phyloP scores from a whole-genome alignment of 2,329 filamentous ascomycete species.

The Fusarium graminum region DNA sequence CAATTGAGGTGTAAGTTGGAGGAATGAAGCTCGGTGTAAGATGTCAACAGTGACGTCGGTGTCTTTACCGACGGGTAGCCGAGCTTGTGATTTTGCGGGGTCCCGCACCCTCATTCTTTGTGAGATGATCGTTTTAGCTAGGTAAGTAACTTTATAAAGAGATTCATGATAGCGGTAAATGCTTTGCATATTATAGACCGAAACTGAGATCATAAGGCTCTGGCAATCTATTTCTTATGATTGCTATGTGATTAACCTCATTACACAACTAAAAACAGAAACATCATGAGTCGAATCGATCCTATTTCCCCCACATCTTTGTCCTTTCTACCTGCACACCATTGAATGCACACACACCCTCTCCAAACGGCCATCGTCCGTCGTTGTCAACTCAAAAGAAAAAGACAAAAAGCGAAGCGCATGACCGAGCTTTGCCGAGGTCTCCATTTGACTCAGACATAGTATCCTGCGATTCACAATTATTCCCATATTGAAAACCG shows the following conservation, averaged over 20 bases:
- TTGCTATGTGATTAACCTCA: not conserved
- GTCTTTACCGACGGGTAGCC: constrained; percentile 62
- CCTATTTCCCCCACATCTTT: constrained; percentile 27
- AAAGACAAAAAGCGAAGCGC: constrained; percentile 27
- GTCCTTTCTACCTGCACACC: not conserved
- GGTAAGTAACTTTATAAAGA: constrained; percentile 5
- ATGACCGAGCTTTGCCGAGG: constrained; percentile 43
- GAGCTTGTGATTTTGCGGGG: constrained; percentile 72
- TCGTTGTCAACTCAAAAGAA: constrained; percentile 1
- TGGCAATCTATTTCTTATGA: not conserved
- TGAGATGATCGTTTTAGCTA: constrained; percentile 8
- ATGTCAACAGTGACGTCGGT: constrained; percentile 45
- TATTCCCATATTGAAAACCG: not conserved
- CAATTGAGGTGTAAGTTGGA: not conserved
- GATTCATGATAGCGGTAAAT: not conserved
- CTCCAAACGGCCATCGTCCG: constrained; percentile 34
- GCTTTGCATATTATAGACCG: constrained; percentile 1
- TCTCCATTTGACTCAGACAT: constrained; percentile 19
- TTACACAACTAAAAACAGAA: not conserved
- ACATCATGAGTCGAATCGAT: constrained; percentile 3
- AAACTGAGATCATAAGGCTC: not conserved
- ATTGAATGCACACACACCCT: constrained; percentile 22
- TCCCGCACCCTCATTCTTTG: constrained; percentile 23
- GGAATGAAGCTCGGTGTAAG: constrained; percentile 22
- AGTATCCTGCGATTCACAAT: constrained; percentile 12